Conservation (phyloP, 208 protist species). For the Porcisia hertigi region DNA sequence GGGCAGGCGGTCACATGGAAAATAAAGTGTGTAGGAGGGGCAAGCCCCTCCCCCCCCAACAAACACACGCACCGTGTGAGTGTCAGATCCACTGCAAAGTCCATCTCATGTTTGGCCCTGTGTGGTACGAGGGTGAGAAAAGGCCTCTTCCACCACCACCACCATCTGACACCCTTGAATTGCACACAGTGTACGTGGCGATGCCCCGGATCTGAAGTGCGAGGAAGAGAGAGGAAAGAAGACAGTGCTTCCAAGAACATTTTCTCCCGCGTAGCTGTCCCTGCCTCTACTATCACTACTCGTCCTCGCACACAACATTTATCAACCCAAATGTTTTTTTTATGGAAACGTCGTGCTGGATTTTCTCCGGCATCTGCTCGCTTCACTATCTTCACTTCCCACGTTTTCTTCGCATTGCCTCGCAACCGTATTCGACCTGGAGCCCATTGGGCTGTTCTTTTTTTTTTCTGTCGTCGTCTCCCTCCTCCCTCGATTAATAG, state of each 20-base stretch:
- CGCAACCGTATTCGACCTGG: no score
- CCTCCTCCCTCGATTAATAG: no score
- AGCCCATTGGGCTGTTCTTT: no score
- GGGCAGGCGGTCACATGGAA: not conserved
- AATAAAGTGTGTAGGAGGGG: not conserved
- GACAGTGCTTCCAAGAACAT: not conserved
- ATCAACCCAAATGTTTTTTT: no score
- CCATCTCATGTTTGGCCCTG: not conserved
- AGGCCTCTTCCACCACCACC: not conserved
- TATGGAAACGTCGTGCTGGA: no score
- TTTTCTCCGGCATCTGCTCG: no score
- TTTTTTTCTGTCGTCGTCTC: no score
- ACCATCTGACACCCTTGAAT: not conserved
- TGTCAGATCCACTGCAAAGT: not conserved
- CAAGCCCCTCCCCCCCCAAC: not conserved
- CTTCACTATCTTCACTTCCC: no score
- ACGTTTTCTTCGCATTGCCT: no score
- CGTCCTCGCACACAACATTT: not conserved
- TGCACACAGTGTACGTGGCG: not conserved
- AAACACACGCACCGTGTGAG: not conserved
- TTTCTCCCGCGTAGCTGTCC: not conserved
- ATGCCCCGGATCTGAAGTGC: not conserved
- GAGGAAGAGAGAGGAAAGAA: not conserved
- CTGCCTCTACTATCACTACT: not conserved
- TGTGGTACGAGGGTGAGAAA: not conserved